Base-by-base conservation (phyloP, 1,284 basidiomycete species). In the Thecaphora thlaspeos region DNA sequence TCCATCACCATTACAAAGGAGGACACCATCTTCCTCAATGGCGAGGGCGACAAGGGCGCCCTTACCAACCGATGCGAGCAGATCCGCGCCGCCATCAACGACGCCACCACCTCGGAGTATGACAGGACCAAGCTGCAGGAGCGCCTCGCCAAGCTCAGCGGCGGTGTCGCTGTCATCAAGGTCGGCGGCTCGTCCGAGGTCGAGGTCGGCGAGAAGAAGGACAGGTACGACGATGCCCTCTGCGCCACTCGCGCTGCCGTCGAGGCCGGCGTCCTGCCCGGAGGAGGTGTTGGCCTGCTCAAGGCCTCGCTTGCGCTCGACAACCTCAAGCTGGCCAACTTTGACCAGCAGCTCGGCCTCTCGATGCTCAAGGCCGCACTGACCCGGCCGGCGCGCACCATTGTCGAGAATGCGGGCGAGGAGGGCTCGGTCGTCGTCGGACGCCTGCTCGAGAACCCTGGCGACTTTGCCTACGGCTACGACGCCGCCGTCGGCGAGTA, bases 171-270 rank as follows among this genome's bases (percentile, higher is more conserved):
- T 26, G 93, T 97, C 79, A 96, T 97, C 85, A 92, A 91, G 81
- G 94, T 97, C 67, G 94, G 94, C 57, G 94, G 94, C 41, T 83
- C 87, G 44, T 87, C 85, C 59, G 94, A 97, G 81, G 93, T 97
- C 54, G 94, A 97, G 82, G 94, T 97, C 63, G 85, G 93, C 17
- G 94, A 98, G 85, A 97, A 97, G 89, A 97, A 97, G 86, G 94
- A 97, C 80, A 85, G 93, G 47, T 97, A 95, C 79, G 94, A 98
- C 75, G 94, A 98, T 78, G 94, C 94, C 7, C 84, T 97, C 55
- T 95, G 95, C 80, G 92, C 92, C 18, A 97, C 94, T 5, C 89
- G 94, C 52, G 94, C 94, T 39, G 94, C 94, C 45, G 94, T 98
- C 46, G 94, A 96, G 82, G 91, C 96, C 80, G 94, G 94, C 78